Evolutionary conservation across 1,284 basidiomycete genomes (phyloP).

Genomic region (Ceraceosorus bombacis): DNA sequence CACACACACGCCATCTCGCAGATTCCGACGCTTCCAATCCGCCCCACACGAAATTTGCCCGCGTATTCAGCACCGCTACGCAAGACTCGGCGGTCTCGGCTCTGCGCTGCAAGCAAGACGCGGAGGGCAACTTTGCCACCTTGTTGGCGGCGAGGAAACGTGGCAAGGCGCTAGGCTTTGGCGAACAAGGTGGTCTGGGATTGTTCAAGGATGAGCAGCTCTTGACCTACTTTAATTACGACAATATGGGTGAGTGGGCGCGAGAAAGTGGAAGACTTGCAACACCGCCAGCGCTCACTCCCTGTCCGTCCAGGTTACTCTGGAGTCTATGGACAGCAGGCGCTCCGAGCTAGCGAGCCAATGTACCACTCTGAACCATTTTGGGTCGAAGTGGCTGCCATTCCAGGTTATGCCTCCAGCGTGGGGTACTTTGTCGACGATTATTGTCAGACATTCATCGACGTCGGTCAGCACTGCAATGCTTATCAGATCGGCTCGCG

Average conservation of each 20-base stretch:
- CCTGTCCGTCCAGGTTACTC: not conserved
- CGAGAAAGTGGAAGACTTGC: no score
- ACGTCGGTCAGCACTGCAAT: not conserved
- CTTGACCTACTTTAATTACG: slow-evolving; percentile 4
- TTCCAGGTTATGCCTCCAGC: slow-evolving; percentile 1
- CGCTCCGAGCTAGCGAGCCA: slow-evolving; percentile 5
- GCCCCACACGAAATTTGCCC: no score
- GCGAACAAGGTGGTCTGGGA: slow-evolving; percentile 6
- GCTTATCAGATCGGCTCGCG: not conserved
- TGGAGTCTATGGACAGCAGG: slow-evolving; percentile 7
- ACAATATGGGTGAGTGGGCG: not conserved
- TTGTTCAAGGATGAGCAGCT: slow-evolving; percentile 5
- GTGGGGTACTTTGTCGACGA: slow-evolving; percentile 8
- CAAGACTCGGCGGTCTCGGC: not conserved
- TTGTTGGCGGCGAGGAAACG: not conserved
- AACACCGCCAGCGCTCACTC: no score
- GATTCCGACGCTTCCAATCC: no score
- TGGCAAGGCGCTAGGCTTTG: slow-evolving; percentile 6
- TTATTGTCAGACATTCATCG: slow-evolving; percentile 3
- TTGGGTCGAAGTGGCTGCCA: slow-evolving; percentile 3
- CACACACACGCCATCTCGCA: no score
- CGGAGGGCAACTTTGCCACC: slow-evolving; percentile 7
- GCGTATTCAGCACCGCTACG: not conserved
- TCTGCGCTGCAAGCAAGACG: not conserved
- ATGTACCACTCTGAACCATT: slow-evolving; percentile 5